A percentile compares a stretch with the other conserved stretches of the same genome.
Conservation (phyloP, 129 eudicot genomes). For the Flaveria bidentis region DNA sequence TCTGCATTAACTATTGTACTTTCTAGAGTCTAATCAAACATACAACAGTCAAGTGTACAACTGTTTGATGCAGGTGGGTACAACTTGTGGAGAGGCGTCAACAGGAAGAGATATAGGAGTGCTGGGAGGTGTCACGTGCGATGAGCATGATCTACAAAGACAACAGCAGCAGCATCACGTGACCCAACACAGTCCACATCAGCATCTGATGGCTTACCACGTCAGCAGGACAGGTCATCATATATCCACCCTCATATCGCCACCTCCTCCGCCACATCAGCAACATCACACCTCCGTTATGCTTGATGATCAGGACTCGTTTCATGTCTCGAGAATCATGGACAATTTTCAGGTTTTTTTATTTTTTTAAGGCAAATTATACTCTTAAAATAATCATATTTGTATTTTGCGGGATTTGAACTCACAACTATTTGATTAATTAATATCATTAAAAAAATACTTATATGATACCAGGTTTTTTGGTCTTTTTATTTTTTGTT, state of each 20-base stretch:
- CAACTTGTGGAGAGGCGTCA: slow-evolving; percentile 60
- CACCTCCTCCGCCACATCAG: slow-evolving; percentile 37
- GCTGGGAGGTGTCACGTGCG: slow-evolving; percentile 51
- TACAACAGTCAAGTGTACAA: not conserved
- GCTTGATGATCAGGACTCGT: slow-evolving; percentile 59
- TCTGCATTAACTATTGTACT: slow-evolving; percentile 22
- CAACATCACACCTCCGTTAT: slow-evolving; percentile 68
- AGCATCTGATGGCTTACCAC: slow-evolving; percentile 56
- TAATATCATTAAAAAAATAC: too few relatives aligned
- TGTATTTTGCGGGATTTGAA: too few relatives aligned
- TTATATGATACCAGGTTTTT: too few relatives aligned
- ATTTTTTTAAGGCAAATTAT: too few relatives aligned
- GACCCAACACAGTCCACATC: slow-evolving; percentile 53
- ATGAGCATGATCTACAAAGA: slow-evolving; percentile 55
- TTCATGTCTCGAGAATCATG: slow-evolving; percentile 75
- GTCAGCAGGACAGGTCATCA: slow-evolving; percentile 66
- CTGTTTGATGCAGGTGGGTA: slow-evolving; percentile 55
- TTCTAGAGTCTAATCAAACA: not conserved
- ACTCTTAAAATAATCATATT: too few relatives aligned
- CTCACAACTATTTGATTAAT: too few relatives aligned
- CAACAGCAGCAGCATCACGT: slow-evolving; percentile 46
- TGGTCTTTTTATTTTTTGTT: too few relatives aligned
- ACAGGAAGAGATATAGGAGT: slow-evolving; percentile 45
- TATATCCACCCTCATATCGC: slow-evolving; percentile 56
- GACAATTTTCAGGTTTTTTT: slow-evolving; percentile 67